Evolutionary conservation across 371 early-diverging fungal genomes (phyloP).

Genomic region (Apophysomyces variabilis): DNA sequence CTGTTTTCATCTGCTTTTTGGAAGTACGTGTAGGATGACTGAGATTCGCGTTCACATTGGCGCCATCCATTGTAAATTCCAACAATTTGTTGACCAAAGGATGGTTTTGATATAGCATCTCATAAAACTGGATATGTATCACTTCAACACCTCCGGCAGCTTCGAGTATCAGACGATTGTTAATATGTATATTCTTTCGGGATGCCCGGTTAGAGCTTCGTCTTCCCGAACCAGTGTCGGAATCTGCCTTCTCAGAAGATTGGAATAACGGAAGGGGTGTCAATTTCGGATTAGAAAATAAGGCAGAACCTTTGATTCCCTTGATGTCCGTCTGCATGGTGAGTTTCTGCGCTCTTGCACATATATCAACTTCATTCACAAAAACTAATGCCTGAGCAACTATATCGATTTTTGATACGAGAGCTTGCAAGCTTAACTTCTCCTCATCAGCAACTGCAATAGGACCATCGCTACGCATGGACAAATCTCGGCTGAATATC

Average conservation of each 20-base stretch:
- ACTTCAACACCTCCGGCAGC: constrained; percentile 46
- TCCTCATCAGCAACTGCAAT: constrained; percentile 5
- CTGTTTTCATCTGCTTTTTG: constrained; percentile 23
- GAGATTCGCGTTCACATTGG: constrained; percentile 47
- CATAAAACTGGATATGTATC: constrained; percentile 41
- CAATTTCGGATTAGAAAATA: constrained; percentile 54
- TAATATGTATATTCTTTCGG: constrained; percentile 22
- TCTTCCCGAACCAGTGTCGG: constrained; percentile 52
- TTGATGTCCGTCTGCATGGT: constrained; percentile 39
- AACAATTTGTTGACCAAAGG: constrained; percentile 30
- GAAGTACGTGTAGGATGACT: constrained; percentile 30
- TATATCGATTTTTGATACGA: constrained; percentile 44
- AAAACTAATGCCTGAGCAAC: constrained; percentile 43
- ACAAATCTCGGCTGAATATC: background rate
- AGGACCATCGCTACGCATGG: background rate
- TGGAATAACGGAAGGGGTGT: constrained; percentile 30
- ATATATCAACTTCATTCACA: constrained; percentile 43
- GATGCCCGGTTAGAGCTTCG: constrained; percentile 47
- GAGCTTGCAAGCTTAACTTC: constrained; percentile 26
- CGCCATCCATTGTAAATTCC: constrained; percentile 38
- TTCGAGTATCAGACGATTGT: constrained; percentile 47
- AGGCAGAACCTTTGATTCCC: constrained; percentile 43
- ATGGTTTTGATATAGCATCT: constrained; percentile 22
- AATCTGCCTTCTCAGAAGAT: constrained; percentile 39
- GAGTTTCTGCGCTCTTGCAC: constrained; percentile 54